Base-by-base conservation (phyloP, 352 stramenopile species). In the Globisporangium recalcitrans region DNA sequence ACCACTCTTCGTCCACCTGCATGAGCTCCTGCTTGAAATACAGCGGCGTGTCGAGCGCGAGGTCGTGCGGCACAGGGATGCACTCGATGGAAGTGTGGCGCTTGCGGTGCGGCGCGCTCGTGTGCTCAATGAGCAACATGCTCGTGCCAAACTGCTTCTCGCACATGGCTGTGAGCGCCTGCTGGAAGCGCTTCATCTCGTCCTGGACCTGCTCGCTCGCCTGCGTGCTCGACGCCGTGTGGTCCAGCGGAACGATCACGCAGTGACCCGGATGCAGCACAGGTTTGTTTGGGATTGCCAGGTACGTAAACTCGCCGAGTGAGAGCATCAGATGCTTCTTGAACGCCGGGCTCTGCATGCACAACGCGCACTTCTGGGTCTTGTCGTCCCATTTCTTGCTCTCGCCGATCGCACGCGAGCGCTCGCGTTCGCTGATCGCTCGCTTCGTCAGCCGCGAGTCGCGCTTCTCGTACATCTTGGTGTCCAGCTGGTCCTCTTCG, bases 11-110 rank as follows among this genome's bases (percentile, higher is more conserved):
- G 61, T 91, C 77, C 3, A 75, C 82, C 29, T 93, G 77, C 70
- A 87, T 66, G 10, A 95, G 70, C 49, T 91, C 86, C 60, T 95
- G 86, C 70, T 90, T 93, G 60, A 95, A 92, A 48, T 88, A 93
- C 55, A 95, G 53, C 21, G 86, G 82, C 26, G 74, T 80, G 60
- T 92, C 82, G 22, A 80, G 44, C 6, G 75, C 83, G 29, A 93
- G 38, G 1, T 86, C 73, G 10, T 64, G 71, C 1, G 84, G 78
- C 22, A 95, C 77, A 7, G 86, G 84, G 60, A 95, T 88, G 58
- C 86, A 95, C 59, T 93, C 84, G 44, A 93, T 87, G 38, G 77
- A 36, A 3, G 82, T 93, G 29, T 95, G 86, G 10, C 78, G 73
- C 47, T 88, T 80, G 42, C 70, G 73, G 47, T 80, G 60, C 11